A percentile compares a stretch with the other conserved stretches of the same genome.
Conservation (phyloP, 73 alveolate species). For the Paramecium primaurelia region DNA sequence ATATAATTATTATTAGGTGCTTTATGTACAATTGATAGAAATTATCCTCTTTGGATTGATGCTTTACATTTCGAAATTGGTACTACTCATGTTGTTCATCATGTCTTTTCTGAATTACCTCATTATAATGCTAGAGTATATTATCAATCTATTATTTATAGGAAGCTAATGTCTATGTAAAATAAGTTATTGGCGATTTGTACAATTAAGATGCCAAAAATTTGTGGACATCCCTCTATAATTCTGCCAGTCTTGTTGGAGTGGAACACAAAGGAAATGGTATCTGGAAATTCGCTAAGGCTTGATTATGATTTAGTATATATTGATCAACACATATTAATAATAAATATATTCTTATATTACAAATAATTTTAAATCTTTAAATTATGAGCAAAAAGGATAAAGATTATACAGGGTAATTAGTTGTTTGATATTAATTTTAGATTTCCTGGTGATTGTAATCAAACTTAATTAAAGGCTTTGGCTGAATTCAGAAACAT, state of each 20-base stretch:
- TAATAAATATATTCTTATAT: background rate
- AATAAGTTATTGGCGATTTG: slow-evolving; percentile 48
- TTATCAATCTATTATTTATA: background rate
- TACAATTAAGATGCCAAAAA: slow-evolving; percentile 42
- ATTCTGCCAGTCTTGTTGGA: slow-evolving; percentile 7
- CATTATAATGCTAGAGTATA: slow-evolving; percentile 56
- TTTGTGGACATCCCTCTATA: background rate
- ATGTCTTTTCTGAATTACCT: slow-evolving; percentile 53
- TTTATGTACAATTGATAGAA: slow-evolving; percentile 56
- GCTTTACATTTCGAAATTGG: slow-evolving; percentile 50
- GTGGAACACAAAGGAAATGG: slow-evolving; percentile 50
- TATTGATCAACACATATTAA: background rate
- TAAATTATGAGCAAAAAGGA: slow-evolving; percentile 41
- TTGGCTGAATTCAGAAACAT: slow-evolving; percentile 10
- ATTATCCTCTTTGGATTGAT: slow-evolving; percentile 54
- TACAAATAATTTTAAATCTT: slow-evolving; percentile 23
- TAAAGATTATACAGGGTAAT: slow-evolving; percentile 49
- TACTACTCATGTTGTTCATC: slow-evolving; percentile 63
- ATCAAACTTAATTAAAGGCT: background rate
- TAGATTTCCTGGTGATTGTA: slow-evolving; percentile 54
- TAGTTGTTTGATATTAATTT: background rate
- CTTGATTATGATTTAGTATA: background rate
- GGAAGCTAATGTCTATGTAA: slow-evolving; percentile 60
- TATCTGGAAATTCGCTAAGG: slow-evolving; percentile 3
- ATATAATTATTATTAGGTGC: slow-evolving; percentile 6